phyloP scores from a whole-genome alignment of 805 yeast genomes.

The Nadsonia fulvescens region DNA sequence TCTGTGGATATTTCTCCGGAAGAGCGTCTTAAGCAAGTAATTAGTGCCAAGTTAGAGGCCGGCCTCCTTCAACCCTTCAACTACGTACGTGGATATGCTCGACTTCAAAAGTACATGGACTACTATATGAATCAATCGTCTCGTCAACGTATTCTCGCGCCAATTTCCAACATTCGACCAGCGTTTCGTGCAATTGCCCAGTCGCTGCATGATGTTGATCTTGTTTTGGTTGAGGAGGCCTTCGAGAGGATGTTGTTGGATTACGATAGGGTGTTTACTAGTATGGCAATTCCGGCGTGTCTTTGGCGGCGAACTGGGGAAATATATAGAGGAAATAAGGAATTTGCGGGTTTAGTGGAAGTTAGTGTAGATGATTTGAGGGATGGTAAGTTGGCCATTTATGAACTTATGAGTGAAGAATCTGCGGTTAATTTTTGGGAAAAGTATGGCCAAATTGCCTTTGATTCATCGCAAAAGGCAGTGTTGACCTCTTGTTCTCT shows the following conservation, averaged over 20 bases:
- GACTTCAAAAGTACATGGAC: conserved; percentile 83
- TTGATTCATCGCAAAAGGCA: conserved; percentile 89
- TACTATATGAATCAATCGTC: conserved; percentile 74
- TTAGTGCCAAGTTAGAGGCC: conserved; percentile 85
- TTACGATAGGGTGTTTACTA: conserved; percentile 86
- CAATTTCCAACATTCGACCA: conserved; percentile 71
- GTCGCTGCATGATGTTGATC: conserved; percentile 75
- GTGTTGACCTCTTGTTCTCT: conserved; percentile 82
- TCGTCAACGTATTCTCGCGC: conserved; percentile 69
- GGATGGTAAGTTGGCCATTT: conserved; percentile 82
- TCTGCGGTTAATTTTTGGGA: conserved; percentile 97
- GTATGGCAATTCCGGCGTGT: conserved; percentile 97
- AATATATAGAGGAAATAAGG: conserved; percentile 86
- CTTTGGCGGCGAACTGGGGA: conserved; percentile 96
- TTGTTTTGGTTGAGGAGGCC: conserved; percentile 81
- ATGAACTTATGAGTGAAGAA: conserved; percentile 88
- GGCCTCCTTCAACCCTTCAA: conserved; percentile 85
- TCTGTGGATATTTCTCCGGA: conserved; percentile 88
- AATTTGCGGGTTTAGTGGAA: conserved; percentile 84
- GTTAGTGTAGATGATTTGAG: conserved; percentile 78
- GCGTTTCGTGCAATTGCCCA: conserved; percentile 87
- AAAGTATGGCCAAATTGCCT: conserved; percentile 88
- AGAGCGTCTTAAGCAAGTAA: conserved; percentile 80
- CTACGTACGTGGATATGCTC: conserved; percentile 83
- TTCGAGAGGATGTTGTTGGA: conserved; percentile 87